A percentile compares a stretch with the other conserved stretches of the same genome.
These are phyloP conservation scores for Calocera viscosa DNA, from an alignment of 768 basidiomycete species.

Conservation along the genomic window DNA sequence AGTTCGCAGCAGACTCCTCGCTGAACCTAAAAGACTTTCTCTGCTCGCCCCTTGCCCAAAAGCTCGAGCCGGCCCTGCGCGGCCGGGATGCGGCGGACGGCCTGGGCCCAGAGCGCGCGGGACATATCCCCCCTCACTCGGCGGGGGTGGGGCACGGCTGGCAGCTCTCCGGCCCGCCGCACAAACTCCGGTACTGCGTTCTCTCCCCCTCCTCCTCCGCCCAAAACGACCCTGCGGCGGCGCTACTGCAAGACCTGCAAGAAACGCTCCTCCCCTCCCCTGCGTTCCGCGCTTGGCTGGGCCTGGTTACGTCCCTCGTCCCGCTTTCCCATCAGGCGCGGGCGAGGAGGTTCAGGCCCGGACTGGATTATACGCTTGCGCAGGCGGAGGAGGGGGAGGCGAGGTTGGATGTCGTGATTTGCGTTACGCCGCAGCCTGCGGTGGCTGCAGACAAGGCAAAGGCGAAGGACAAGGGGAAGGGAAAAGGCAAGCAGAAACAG, in stretches of 20 bases:
- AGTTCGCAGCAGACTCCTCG: conserved; percentile 77
- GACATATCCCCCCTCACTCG: conserved; percentile 53
- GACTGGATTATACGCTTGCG: conserved; percentile 89
- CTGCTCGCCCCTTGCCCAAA: conserved; percentile 47
- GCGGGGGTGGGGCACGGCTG: conserved; percentile 48
- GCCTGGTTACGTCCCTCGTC: conserved; percentile 54
- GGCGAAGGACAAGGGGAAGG: conserved; percentile 25
- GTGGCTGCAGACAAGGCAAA: conserved; percentile 19
- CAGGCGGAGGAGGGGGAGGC: conserved; percentile 72
- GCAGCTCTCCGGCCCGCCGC: conserved; percentile 74
- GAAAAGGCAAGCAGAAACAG: conserved; percentile 18
- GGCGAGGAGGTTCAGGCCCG: conserved; percentile 80
- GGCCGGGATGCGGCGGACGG: conserved; percentile 54
- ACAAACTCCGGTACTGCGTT: conserved; percentile 84
- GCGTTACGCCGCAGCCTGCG: conserved; percentile 52
- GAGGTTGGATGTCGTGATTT: conserved; percentile 73
- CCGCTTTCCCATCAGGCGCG: conserved; percentile 62
- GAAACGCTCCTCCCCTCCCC: conserved; percentile 41
- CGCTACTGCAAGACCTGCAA: conserved; percentile 36
- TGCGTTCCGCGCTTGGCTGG: conserved; percentile 88
- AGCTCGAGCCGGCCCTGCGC: conserved; percentile 52
- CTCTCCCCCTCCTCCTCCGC: conserved; percentile 33
- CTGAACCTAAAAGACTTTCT: conserved; percentile 86
- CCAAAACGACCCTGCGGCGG: conserved; percentile 36
- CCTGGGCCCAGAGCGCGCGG: conserved; percentile 39